Conservation (phyloP, 2,329 filamentous ascomycete genomes). For the Fusarium pilosicola region DNA sequence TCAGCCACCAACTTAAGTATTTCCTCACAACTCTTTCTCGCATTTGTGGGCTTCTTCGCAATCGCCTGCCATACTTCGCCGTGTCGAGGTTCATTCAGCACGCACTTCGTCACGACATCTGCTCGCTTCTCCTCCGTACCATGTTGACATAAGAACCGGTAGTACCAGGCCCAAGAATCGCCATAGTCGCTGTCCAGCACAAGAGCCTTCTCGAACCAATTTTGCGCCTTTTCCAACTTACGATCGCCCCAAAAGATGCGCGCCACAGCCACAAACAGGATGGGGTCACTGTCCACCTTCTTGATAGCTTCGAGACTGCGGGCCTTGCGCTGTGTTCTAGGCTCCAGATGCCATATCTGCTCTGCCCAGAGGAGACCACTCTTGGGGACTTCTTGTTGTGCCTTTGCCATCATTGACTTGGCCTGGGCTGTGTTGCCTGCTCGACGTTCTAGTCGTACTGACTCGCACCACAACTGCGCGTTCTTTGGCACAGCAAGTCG, state of each 20-base stretch:
- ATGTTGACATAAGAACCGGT: conserved; percentile 90
- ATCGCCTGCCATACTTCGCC: conserved; percentile 92
- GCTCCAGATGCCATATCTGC: conserved; percentile 93
- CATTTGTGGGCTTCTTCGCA: conserved; percentile 86
- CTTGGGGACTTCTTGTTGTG: conserved; percentile 88
- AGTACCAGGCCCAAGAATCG: conserved; percentile 98
- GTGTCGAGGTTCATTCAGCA: conserved; percentile 86
- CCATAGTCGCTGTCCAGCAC: conserved; percentile 86
- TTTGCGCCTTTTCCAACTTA: conserved; percentile 90
- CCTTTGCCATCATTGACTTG: conserved; percentile 91
- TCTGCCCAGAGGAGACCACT: conserved; percentile 92
- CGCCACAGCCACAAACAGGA: conserved; percentile 89
- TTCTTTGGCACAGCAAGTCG: conserved; percentile 88
- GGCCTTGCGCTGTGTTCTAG: conserved; percentile 90
- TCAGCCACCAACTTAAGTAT: conserved; percentile 81
- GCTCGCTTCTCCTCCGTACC: conserved; percentile 92
- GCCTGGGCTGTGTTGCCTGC: conserved; percentile 86
- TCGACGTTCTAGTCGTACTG: conserved; percentile 90
- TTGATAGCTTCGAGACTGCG: conserved; percentile 94
- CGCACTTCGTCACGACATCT: conserved; percentile 84
- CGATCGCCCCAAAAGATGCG: conserved; percentile 97
- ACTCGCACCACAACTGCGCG: conserved; percentile 88
- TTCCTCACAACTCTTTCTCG: conserved; percentile 78
- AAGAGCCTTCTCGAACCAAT: conserved; percentile 97
- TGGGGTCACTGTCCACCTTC: conserved; percentile 92